phyloP scores from a whole-genome alignment of 805 yeast species.

The Lachancea meyersii region DNA sequence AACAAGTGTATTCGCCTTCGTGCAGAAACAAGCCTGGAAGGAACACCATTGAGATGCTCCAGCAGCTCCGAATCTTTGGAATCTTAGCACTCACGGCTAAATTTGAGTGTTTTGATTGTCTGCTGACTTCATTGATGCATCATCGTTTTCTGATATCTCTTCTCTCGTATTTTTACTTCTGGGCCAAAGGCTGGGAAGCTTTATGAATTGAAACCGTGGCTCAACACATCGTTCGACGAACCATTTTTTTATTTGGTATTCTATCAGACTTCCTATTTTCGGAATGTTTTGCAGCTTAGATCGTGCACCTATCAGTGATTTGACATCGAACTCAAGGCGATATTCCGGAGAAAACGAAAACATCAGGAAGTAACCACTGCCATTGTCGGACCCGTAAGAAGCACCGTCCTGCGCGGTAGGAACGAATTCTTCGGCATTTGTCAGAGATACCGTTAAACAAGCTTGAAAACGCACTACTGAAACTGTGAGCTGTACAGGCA shows the following conservation, averaged over 20 bases:
- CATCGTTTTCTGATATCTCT: constrained; percentile 19
- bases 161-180: constrained; percentile 51
- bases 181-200: constrained; percentile 86
- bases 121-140: constrained; percentile 7
- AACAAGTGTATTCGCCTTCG: too few relatives aligned
- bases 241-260: constrained; percentile 77
- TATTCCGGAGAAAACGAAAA: constrained; percentile 91
- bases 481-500: constrained; percentile 80
- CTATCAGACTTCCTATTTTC: constrained; percentile 78
- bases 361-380: constrained; percentile 63
- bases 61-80: too few relatives aligned
- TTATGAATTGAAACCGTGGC: constrained; percentile 83
- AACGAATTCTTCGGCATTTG: constrained; percentile 34
- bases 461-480: constrained; percentile 90
- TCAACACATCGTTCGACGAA: constrained; percentile 89
- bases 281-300: constrained; percentile 92
- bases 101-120: constrained; percentile 1
- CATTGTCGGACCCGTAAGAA: constrained; percentile 13
- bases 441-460: constrained; percentile 70
- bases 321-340: constrained; percentile 79
- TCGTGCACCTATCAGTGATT: constrained; percentile 85
- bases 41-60: too few relatives aligned
- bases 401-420: constrained; percentile 14
- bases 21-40: too few relatives aligned
- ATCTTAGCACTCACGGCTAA: too few relatives aligned